Base-by-base conservation (phyloP, 306 rosid genomes). In the Cucurbita ficifolia region DNA sequence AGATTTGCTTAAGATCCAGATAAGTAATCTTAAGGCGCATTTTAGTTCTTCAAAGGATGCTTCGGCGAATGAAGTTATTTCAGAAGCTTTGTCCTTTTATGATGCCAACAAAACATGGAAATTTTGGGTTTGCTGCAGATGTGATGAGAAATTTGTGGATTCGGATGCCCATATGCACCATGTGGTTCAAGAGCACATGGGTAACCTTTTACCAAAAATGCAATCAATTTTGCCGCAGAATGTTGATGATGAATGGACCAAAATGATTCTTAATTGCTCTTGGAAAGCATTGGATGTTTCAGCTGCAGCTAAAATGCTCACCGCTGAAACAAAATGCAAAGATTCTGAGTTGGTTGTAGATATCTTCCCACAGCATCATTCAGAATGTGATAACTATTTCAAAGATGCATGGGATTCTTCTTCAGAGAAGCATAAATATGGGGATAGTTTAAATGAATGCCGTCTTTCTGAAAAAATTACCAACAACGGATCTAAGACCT, bases 231-330 rank as follows among this genome's bases (percentile, higher is more conserved):
- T 95, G 83, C 99, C 99, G 18, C 91, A 87, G 59, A 86, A 79
- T 76, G 86, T 91, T 68, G 94, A 89, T 45, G 81, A 70, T 82
- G 96, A 88, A 74, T 88, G 93, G 99, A 72, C 77, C 53, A 90
- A 89, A 83, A 87, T 88, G 96, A 86, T 95, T 84, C 91, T 79
- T 43, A 84, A 83, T 64, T 84, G 85, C 83, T 80, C 96, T 76
- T 95, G 97, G 97, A 95, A 85, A 79, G 89, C 99, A 9, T 55
- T 95, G 79, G 96, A 95, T 70, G 84, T 84, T 58, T 82, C 82
- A 9, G 96, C 96, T 74, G 85, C 96, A 14, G 86, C 86, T 77
- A 81, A 82, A 82, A 85, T 89, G 96, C 76, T 95, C n/a, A 81
- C 70, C 45, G 76, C 80, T 81, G 84, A 80, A 82, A 77, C 77